A percentile compares a stretch with the other conserved stretches of the same genome.
Conservation (phyloP, 768 basidiomycete species). For the Candolleomyces aberdarensis region DNA sequence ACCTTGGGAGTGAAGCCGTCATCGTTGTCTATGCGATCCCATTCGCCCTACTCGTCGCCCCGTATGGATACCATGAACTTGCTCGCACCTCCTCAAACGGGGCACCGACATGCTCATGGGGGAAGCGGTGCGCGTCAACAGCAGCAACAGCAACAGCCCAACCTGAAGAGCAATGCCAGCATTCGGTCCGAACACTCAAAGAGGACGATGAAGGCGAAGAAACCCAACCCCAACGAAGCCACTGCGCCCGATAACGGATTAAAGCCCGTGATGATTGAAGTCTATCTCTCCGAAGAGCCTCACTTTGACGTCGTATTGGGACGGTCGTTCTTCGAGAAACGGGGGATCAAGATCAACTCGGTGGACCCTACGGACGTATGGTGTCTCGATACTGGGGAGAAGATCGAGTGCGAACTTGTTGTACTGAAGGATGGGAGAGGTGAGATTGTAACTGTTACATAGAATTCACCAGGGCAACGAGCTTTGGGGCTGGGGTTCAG, state of each 20-base stretch:
- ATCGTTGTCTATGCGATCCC: neutral
- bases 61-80: neutral
- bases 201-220: neutral
- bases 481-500: too few species aligned
- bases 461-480: constrained; percentile 8
- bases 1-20: too few species aligned
- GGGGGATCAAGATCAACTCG: constrained; percentile 78
- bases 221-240: neutral
- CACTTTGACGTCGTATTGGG: constrained; percentile 97
- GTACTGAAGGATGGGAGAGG: constrained; percentile 90
- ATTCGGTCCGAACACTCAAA: neutral
- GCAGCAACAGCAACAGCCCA: neutral
- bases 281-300: constrained; percentile 90
- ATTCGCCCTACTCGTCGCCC: constrained; percentile 13
- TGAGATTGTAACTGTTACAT: constrained; percentile 87
- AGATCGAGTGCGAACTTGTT: constrained; percentile 87
- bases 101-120: too few species aligned
- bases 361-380: constrained; percentile 87
- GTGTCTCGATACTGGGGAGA: constrained; percentile 90
- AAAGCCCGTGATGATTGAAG: constrained; percentile 49
- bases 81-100: too few species aligned
- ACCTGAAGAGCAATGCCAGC: neutral
- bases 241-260: constrained; percentile 14
- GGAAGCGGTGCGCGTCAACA: too few species aligned
- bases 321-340: constrained; percentile 76